A percentile compares a stretch with the other conserved stretches of the same genome.
phyloP scores from a whole-genome alignment of 306 rosid genomes.

The Chamaecrista fasciculata region DNA sequence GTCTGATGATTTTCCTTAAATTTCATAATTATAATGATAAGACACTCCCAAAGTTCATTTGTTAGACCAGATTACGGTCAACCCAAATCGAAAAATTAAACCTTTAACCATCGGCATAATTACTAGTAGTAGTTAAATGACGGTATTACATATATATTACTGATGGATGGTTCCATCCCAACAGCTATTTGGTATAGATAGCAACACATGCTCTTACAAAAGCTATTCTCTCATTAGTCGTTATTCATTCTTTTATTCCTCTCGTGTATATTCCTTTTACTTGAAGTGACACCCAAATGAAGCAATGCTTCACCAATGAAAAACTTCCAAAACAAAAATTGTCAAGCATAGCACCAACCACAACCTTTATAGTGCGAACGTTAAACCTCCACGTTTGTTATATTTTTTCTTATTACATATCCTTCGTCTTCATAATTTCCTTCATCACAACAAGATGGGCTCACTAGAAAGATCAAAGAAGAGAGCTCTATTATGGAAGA shows the following conservation, averaged over 20 bases:
- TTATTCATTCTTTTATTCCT: neutral
- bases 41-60: neutral
- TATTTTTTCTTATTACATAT: slow-evolving; percentile 26
- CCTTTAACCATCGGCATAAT: slow-evolving; percentile 5
- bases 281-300: slow-evolving; percentile 70
- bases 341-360: slow-evolving; percentile 44
- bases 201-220: slow-evolving; percentile 42
- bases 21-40: slow-evolving; percentile 11
- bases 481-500: slow-evolving; percentile 76
- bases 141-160: slow-evolving; percentile 11
- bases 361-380: slow-evolving; percentile 10
- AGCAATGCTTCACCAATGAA: slow-evolving; percentile 43
- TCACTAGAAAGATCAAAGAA: slow-evolving; percentile 78
- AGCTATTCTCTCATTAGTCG: too few relatives aligned
- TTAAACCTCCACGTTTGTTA: slow-evolving; percentile 28
- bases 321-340: slow-evolving; percentile 28
- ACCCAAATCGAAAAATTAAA: slow-evolving; percentile 13
- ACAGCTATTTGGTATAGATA: slow-evolving; percentile 70
- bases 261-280: slow-evolving; percentile 56
- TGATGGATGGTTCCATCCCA: slow-evolving; percentile 66
- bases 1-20: neutral
- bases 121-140: slow-evolving; percentile 24
- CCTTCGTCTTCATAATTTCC: slow-evolving; percentile 21
- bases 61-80: slow-evolving; percentile 26
- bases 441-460: slow-evolving; percentile 53